phyloP scores from a whole-genome alignment of 495 filamentous ascomycete species.

The Podospora comata region DNA sequence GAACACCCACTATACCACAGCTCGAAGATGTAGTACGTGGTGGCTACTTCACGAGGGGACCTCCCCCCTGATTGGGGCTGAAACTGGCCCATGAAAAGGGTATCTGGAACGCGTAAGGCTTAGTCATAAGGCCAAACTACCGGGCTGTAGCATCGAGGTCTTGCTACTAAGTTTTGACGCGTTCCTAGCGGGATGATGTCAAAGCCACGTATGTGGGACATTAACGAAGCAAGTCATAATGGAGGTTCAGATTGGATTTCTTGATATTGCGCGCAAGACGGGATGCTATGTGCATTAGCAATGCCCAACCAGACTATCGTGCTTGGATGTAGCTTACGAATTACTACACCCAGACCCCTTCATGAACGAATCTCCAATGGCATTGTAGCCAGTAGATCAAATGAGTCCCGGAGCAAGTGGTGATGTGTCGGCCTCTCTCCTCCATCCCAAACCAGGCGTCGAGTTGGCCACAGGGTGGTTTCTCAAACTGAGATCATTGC shows the following conservation, averaged over 20 bases:
- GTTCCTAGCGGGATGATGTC: constrained; percentile 7
- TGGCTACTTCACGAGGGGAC: neutral
- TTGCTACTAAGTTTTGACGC: neutral
- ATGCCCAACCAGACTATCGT: neutral
- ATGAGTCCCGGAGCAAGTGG: neutral
- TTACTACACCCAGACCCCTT: neutral
- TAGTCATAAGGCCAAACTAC: neutral
- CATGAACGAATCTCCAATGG: neutral
- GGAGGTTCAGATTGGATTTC: too few species aligned
- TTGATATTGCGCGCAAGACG: neutral
- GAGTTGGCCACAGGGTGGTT: neutral
- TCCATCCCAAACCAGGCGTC: neutral
- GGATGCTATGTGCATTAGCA: constrained; percentile 3
- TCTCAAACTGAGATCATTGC: neutral
- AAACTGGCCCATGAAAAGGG: neutral
- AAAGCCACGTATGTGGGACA: neutral
- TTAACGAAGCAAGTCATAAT: neutral
- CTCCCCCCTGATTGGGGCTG: neutral
- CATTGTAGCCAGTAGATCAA: neutral
- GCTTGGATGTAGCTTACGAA: neutral
- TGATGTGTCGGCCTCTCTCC: neutral
- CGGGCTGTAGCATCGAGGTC: neutral
- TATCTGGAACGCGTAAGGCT: constrained; percentile 6
- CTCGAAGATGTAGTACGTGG: too few species aligned
- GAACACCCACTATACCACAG: neutral